Conservation (phyloP, 129 eudicot species). For the Arctium minus region DNA sequence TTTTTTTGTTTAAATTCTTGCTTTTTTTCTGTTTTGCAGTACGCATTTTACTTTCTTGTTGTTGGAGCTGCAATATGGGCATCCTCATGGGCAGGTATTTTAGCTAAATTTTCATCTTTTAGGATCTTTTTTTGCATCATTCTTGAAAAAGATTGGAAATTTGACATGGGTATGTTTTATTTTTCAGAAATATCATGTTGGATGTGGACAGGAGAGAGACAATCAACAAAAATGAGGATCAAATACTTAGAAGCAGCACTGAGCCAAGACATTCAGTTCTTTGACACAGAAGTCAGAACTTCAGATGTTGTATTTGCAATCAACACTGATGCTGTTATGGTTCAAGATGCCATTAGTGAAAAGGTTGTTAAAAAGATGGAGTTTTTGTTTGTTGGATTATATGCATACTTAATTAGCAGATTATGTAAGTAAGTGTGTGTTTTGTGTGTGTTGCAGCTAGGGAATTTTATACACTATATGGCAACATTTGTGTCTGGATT, state of each 20-base stretch:
- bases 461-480: slow-evolving; percentile 92
- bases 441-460: slow-evolving; percentile 55
- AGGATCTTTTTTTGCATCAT: not conserved
- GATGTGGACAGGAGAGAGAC: slow-evolving; percentile 99
- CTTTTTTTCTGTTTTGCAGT: slow-evolving; percentile 45
- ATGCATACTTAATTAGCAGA: not conserved
- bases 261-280: slow-evolving; percentile 90
- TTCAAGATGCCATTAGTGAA: slow-evolving; percentile 99
- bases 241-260: slow-evolving; percentile 85
- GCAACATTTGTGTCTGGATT: slow-evolving; percentile 98
- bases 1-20: slow-evolving; percentile 5
- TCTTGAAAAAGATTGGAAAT: not conserved
- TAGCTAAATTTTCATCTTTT: not conserved
- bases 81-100: slow-evolving; percentile 98
- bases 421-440: not conserved
- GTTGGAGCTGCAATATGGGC: slow-evolving; percentile 99
- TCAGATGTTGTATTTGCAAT: slow-evolving; percentile 96
- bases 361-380: slow-evolving; percentile 48
- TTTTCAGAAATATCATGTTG: slow-evolving; percentile 94
- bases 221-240: slow-evolving; percentile 92
- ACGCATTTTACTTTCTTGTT: slow-evolving; percentile 95
- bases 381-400: slow-evolving; percentile 14
- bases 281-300: slow-evolving; percentile 90
- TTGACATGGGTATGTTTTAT: not conserved
- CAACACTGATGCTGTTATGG: slow-evolving; percentile 95